Evolutionary conservation across 2,329 filamentous ascomycete species (phyloP).

Genomic region (Fusarium goolgardi): DNA sequence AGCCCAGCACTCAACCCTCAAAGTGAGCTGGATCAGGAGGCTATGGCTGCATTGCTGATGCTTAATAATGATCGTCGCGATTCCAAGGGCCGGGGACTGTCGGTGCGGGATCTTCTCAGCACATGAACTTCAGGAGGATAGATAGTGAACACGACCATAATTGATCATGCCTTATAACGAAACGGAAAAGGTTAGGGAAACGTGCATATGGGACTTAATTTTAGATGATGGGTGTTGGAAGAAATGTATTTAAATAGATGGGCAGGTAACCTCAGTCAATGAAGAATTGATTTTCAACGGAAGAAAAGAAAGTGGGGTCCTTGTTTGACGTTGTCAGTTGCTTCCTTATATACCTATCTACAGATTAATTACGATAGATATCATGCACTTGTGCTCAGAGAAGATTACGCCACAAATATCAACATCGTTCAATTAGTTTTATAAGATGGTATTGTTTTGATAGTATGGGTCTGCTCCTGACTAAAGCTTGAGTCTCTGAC

Average conservation of each 20-base stretch:
- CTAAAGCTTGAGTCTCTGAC: constrained; percentile 74
- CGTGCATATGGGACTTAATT: neutral
- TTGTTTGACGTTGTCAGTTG: neutral
- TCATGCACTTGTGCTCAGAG: neutral
- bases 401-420: neutral
- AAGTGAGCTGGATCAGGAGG: constrained; percentile 76
- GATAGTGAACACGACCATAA: constrained; percentile 4
- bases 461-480: neutral
- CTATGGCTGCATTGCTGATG: constrained; percentile 88
- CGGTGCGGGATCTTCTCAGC: constrained; percentile 66
- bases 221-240: constrained; percentile 5
- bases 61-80: constrained; percentile 80
- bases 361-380: neutral
- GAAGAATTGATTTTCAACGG: constrained; percentile 25
- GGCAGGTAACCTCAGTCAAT: constrained; percentile 12
- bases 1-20: constrained; percentile 68
- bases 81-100: constrained; percentile 61
- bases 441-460: neutral
- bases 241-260: constrained; percentile 7
- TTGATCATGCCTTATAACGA: neutral
- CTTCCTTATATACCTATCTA: neutral
- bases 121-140: constrained; percentile 53
- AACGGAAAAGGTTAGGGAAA: neutral
- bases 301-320: constrained; percentile 22
- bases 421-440: neutral